These are phyloP conservation scores for Pythium brachiatum DNA, from an alignment of 352 stramenopile species.

Conservation along the genomic window DNA sequence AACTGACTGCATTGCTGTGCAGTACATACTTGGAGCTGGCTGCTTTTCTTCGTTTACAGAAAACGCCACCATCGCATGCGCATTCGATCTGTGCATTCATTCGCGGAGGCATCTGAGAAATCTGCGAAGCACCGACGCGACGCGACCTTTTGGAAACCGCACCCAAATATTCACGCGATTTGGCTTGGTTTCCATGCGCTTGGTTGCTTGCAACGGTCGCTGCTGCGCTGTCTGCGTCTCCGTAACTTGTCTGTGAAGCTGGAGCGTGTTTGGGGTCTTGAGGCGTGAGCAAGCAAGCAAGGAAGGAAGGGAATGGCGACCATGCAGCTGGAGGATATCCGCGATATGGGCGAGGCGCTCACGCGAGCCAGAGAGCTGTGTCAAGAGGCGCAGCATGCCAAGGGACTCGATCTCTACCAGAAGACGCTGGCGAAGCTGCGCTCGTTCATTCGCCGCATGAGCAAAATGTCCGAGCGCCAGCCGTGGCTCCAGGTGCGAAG, in stretches of 20 bases:
- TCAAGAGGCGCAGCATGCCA: slow-evolving; percentile 61
- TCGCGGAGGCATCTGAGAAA: background rate
- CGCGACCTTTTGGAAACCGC: background rate
- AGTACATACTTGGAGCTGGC: too few species aligned
- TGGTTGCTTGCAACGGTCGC: background rate
- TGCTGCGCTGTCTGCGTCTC: too few species aligned
- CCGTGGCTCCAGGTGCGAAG: slow-evolving; percentile 73
- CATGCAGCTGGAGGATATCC: slow-evolving; percentile 64
- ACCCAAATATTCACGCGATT: background rate
- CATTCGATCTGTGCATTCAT: background rate
- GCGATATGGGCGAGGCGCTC: slow-evolving; percentile 64
- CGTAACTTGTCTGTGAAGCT: too few species aligned
- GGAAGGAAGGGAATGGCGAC: slow-evolving; percentile 26
- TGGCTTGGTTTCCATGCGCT: too few species aligned
- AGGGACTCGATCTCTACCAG: slow-evolving; percentile 55
- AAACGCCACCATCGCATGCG: too few species aligned
- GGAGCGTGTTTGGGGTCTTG: background rate
- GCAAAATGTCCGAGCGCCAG: slow-evolving; percentile 72
- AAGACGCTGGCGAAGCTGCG: slow-evolving; percentile 54
- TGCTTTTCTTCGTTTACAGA: too few species aligned
- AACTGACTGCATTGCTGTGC: too few species aligned
- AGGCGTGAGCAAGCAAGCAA: background rate
- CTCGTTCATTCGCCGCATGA: slow-evolving; percentile 66
- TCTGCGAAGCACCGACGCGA: background rate
- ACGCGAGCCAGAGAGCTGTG: slow-evolving; percentile 58